phyloP scores from a whole-genome alignment of 768 basidiomycete genomes.

The Pholiota conissans region DNA sequence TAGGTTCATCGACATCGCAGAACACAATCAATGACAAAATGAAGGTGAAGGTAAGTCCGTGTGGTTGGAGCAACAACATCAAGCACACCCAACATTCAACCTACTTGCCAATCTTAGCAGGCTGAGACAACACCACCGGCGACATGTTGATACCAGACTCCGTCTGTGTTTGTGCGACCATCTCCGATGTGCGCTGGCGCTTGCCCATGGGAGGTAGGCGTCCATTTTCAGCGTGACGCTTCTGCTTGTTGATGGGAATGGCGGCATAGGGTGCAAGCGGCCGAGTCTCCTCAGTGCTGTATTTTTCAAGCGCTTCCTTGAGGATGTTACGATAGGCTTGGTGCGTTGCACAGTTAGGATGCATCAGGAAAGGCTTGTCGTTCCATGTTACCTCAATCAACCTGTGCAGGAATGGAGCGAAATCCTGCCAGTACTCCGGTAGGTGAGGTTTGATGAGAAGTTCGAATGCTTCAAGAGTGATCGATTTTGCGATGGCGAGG shows the following conservation, averaged over 20 bases:
- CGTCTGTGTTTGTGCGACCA: too few relatives aligned
- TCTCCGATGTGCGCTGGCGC: background rate
- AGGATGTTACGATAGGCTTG: background rate
- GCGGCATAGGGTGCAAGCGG: background rate
- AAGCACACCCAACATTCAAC: too few relatives aligned
- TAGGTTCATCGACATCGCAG: background rate
- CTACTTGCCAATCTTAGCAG: too few relatives aligned
- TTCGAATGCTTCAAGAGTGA: constrained; percentile 6
- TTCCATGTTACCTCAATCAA: constrained; percentile 1
- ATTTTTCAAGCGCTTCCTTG: background rate
- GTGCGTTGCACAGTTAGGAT: background rate
- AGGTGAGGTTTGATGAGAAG: background rate
- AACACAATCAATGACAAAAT: background rate
- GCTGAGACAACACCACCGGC: too few relatives aligned
- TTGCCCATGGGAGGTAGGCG: background rate
- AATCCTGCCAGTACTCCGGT: constrained; percentile 1
- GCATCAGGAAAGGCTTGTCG: background rate
- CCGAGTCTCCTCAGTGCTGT: background rate
- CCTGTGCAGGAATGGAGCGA: background rate
- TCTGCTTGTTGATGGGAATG: background rate
- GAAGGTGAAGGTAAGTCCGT: too few relatives aligned
- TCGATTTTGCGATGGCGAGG: background rate
- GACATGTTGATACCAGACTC: too few relatives aligned
- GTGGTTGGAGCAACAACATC: background rate
- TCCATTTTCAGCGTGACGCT: background rate